A percentile compares a stretch with the other conserved stretches of the same genome.
phyloP scores from a whole-genome alignment of 305 asterid species.

The Euphrasia arctica region DNA sequence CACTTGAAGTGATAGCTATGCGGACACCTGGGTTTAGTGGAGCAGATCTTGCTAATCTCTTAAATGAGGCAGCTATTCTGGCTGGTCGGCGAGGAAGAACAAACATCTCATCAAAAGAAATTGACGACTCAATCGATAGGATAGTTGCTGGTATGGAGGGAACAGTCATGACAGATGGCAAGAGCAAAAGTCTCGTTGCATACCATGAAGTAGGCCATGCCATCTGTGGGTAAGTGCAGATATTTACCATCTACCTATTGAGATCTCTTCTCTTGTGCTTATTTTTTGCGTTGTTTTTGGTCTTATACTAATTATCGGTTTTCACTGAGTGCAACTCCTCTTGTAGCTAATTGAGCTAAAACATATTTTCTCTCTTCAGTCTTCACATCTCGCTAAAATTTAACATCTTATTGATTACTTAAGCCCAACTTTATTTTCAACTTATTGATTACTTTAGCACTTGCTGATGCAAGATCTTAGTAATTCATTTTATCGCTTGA shows the following conservation, averaged over 20 bases:
- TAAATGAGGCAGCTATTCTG: slow-evolving; percentile 92
- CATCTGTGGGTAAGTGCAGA: slow-evolving; percentile 73
- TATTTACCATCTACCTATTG: not conserved
- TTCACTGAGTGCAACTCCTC: not conserved
- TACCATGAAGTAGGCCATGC: slow-evolving; percentile 99
- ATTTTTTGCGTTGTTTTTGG: not conserved
- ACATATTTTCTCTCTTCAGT: not conserved
- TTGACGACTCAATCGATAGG: slow-evolving; percentile 92
- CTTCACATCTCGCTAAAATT: not conserved
- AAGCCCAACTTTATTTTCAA: too few species aligned
- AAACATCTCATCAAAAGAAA: slow-evolving; percentile 81
- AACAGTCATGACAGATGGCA: slow-evolving; percentile 96
- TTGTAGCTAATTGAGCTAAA: not conserved
- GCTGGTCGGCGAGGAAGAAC: slow-evolving; percentile 86
- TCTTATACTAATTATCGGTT: not conserved
- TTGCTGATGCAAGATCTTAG: slow-evolving; percentile 2
- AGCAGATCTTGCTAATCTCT: slow-evolving; percentile 95
- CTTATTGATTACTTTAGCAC: not conserved
- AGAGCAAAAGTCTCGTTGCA: slow-evolving; percentile 94
- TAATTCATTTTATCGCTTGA: too few species aligned
- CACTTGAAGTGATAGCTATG: slow-evolving; percentile 93
- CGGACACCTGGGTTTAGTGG: slow-evolving; percentile 97
- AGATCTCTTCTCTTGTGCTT: not conserved
- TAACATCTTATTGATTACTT: too few species aligned
- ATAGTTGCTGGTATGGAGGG: slow-evolving; percentile 98